phyloP scores from a whole-genome alignment of 1,284 basidiomycete genomes.

The Boletellus deceptivus region DNA sequence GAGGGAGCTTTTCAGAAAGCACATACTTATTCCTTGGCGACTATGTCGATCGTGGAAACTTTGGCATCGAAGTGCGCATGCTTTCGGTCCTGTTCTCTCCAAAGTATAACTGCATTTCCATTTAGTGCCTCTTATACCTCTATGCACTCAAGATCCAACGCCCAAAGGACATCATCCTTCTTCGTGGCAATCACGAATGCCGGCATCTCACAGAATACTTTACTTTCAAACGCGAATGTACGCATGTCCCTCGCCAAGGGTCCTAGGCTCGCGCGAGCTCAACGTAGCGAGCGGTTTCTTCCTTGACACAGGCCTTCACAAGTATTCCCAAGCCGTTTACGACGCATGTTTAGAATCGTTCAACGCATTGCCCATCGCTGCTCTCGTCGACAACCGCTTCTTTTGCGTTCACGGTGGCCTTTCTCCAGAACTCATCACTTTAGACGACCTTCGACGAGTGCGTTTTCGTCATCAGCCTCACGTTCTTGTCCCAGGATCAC shows the following conservation, averaged over 20 bases:
- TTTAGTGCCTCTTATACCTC: conserved; percentile 81
- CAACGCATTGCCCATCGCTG: conserved; percentile 87
- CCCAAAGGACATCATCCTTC: conserved; percentile 84
- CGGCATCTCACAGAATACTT: conserved; percentile 96
- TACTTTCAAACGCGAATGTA: conserved; percentile 86
- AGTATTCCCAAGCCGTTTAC: conserved; percentile 86
- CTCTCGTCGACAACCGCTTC: conserved; percentile 95
- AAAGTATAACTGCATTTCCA: neutral
- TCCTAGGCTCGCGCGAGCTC: neutral
- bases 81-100: conserved; percentile 1
- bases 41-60: conserved; percentile 97
- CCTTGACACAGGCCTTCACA: conserved; percentile 73
- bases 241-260: neutral
- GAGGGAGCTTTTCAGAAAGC: conserved; percentile 82
- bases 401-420: conserved; percentile 98
- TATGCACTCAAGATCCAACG: conserved; percentile 95
- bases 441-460: conserved; percentile 80
- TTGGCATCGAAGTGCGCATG: conserved; percentile 80
- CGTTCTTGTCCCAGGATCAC: neutral
- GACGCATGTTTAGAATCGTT: conserved; percentile 92
- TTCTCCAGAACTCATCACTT: conserved; percentile 82
- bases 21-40: conserved; percentile 97
- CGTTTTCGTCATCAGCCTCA: conserved; percentile 26
- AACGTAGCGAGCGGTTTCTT: conserved; percentile 2
- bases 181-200: conserved; percentile 98